These are phyloP conservation scores for Eucalyptus coolabah DNA, from an alignment of 345 rosid genomes.

Conservation along the genomic window DNA sequence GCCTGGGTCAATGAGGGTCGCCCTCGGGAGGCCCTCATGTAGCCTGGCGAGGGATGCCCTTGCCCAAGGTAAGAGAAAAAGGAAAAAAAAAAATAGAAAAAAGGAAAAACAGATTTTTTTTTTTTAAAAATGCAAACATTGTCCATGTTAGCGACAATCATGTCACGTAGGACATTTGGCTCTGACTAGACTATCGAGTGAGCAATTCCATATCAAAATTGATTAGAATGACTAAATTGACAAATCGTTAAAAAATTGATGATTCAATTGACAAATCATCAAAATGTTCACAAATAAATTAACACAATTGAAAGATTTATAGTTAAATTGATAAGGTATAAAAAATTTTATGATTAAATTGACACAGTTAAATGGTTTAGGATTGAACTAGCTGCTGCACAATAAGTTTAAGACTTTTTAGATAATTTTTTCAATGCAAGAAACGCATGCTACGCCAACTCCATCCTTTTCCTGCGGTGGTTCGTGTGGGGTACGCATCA, in stretches of 20 bases:
- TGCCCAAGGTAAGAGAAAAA: neutral
- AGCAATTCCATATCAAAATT: neutral
- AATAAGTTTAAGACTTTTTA: too few species aligned
- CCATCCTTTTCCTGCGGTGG: neutral
- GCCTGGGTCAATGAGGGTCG: neutral
- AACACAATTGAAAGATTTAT: too few species aligned
- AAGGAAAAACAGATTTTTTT: too few species aligned
- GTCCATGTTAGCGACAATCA: rapidly evolving
- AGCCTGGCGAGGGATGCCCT: too few species aligned
- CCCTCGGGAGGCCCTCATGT: too few species aligned
- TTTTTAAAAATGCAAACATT: neutral
- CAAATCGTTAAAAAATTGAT: too few species aligned
- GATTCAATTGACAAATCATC: too few species aligned
- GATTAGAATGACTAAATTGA: too few species aligned
- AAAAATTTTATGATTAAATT: too few species aligned
- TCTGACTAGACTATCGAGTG: rapidly evolving
- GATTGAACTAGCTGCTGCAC: neutral
- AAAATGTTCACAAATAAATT: too few species aligned
- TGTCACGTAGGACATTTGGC: neutral
- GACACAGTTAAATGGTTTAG: too few species aligned
- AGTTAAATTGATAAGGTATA: too few species aligned
- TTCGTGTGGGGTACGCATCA: neutral
- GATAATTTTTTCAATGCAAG: neutral
- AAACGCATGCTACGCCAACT: neutral
- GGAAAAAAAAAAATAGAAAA: rapidly evolving